phyloP scores from a whole-genome alignment of 1,284 basidiomycete genomes.

The Tylopilus sp. region DNA sequence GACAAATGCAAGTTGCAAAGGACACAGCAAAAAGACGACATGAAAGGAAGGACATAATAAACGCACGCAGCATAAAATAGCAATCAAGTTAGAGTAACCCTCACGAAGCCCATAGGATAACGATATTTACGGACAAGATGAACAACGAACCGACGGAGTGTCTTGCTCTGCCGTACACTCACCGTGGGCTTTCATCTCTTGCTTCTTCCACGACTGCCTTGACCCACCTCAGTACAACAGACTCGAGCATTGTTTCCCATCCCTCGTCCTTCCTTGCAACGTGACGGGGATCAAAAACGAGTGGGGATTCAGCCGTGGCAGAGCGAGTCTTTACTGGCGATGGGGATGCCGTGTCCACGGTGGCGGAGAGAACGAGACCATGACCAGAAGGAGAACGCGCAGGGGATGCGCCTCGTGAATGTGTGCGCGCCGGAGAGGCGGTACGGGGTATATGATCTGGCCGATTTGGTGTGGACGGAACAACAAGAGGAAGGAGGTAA shows the following conservation, averaged over 20 bases:
- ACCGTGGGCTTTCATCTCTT: conserved; percentile 40
- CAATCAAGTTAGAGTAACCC: conserved; percentile 13
- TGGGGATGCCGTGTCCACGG: conserved; percentile 12
- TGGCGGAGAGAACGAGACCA: neutral
- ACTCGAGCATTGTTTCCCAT: conserved; percentile 78
- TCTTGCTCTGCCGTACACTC: conserved; percentile 6
- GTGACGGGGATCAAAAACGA: conserved; percentile 66
- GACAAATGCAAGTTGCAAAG: conserved; percentile 1
- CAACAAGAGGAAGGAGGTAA: conserved; percentile 66
- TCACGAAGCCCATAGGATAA: conserved; percentile 10
- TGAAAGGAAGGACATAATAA: neutral
- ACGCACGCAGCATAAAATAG: conserved; percentile 13
- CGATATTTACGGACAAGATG: neutral
- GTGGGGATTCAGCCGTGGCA: conserved; percentile 24
- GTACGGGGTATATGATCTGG: conserved; percentile 29
- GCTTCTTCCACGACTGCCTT: conserved; percentile 65
- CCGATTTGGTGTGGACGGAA: conserved; percentile 41
- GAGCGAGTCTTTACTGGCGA: conserved; percentile 22
- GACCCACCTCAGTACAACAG: conserved; percentile 62
- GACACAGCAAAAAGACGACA: neutral
- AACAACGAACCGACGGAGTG: neutral
- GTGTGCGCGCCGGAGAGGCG: conserved; percentile 20
- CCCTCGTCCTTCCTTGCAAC: conserved; percentile 72
- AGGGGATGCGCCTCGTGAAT: conserved; percentile 25
- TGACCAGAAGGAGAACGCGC: conserved; percentile 21